These are phyloP conservation scores for Ogataea minuta DNA, from an alignment of 805 yeast species.

Conservation along the genomic window DNA sequence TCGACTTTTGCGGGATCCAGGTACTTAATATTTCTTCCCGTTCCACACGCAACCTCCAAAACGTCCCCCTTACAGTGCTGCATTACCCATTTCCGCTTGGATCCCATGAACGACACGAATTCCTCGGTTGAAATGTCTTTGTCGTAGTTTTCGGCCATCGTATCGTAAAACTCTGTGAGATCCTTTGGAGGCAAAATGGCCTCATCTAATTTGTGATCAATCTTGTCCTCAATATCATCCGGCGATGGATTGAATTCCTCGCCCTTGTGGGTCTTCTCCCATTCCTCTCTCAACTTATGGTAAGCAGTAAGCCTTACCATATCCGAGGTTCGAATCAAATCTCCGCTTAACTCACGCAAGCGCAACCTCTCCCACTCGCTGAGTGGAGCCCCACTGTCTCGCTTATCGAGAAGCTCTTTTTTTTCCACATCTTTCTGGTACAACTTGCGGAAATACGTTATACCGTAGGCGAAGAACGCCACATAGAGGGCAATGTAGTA, in stretches of 20 bases:
- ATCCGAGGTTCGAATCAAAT: conserved; percentile 63
- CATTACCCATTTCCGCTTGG: conserved; percentile 78
- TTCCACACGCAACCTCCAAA: conserved; percentile 92
- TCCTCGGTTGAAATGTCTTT: conserved; percentile 75
- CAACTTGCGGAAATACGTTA: conserved; percentile 63
- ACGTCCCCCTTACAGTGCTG: conserved; percentile 81
- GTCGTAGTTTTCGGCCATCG: conserved; percentile 79
- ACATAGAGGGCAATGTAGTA: conserved; percentile 61
- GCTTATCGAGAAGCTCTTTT: conserved; percentile 30
- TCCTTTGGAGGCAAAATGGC: conserved; percentile 70
- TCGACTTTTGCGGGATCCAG: conserved; percentile 56
- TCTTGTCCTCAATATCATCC: conserved; percentile 30
- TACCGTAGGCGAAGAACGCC: conserved; percentile 55
- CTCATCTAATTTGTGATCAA: conserved; percentile 30
- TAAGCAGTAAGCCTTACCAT: conserved; percentile 58
- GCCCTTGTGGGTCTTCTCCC: conserved; percentile 21
- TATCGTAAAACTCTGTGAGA: conserved; percentile 76
- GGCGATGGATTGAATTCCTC: conserved; percentile 36
- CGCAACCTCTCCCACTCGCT: conserved; percentile 65
- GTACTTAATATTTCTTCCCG: conserved; percentile 87
- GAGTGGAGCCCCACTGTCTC: conserved; percentile 37
- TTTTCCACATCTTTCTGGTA: conserved; percentile 64
- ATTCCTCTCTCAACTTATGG: conserved; percentile 45
- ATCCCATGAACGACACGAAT: conserved; percentile 54
- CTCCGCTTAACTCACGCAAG: conserved; percentile 56